A percentile compares a stretch with the other conserved stretches of the same genome.
These are phyloP conservation scores for Cornus suecica DNA, from an alignment of 148 eudicot species.

Conservation along the genomic window DNA sequence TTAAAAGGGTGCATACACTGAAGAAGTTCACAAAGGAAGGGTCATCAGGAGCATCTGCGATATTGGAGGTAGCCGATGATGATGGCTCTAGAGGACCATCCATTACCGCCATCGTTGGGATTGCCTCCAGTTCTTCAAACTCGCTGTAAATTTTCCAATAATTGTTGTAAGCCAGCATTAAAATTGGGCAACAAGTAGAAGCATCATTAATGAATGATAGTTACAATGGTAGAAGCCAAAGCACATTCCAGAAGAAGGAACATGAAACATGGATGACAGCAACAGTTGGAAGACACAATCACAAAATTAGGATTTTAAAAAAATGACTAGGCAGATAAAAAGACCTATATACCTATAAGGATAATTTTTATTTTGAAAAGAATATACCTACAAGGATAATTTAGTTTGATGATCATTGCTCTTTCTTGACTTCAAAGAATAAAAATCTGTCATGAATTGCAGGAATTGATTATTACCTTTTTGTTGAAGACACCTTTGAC, in stretches of 20 bases:
- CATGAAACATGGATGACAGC: neutral
- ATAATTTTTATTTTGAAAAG: too few relatives aligned
- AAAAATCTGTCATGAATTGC: neutral
- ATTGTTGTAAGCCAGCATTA: neutral
- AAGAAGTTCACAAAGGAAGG: conserved; percentile 69
- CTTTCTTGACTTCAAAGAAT: neutral
- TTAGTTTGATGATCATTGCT: too few relatives aligned
- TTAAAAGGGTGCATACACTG: conserved; percentile 45
- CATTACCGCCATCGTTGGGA: conserved; percentile 71
- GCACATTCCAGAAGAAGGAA: neutral
- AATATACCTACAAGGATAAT: neutral
- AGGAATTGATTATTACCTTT: conserved; percentile 40
- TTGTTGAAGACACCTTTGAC: conserved; percentile 54
- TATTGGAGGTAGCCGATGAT: conserved; percentile 42
- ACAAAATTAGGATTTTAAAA: too few relatives aligned
- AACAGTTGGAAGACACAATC: neutral
- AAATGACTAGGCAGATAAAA: neutral
- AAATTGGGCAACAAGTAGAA: neutral
- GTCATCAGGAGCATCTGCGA: conserved; percentile 53
- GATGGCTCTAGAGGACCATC: conserved; percentile 87
- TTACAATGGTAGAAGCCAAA: neutral
- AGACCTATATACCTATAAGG: neutral
- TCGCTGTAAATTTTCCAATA: conserved; percentile 42
- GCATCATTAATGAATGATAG: neutral
- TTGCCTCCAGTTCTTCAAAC: conserved; percentile 80